Evolutionary conservation across 495 filamentous ascomycete species (phyloP).

Genomic region (Trichocladium uniseriatum): DNA sequence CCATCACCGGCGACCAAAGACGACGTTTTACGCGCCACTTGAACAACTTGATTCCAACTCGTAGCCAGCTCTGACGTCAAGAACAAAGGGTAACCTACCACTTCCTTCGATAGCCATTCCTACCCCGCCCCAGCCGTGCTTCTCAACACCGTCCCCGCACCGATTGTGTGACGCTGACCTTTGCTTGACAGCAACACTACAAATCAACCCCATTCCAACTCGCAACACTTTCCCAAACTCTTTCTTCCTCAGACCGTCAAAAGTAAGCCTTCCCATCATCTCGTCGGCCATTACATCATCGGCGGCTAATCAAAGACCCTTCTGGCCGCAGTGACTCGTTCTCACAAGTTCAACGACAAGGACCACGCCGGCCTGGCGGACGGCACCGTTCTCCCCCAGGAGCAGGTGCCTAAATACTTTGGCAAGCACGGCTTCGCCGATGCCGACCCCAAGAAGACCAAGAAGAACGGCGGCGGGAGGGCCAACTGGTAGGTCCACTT

Average conservation of each 20-base stretch:
- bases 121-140: not conserved
- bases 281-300: constrained; percentile 10
- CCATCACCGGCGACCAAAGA: not conserved
- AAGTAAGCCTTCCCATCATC: constrained; percentile 16
- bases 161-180: constrained; percentile 10
- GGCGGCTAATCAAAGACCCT: constrained; percentile 3
- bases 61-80: constrained; percentile 8
- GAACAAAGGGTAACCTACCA: not conserved
- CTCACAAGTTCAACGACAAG: constrained; percentile 85
- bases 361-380: constrained; percentile 62
- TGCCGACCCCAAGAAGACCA: constrained; percentile 79
- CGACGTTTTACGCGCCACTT: not conserved
- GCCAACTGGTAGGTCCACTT: constrained; percentile 79
- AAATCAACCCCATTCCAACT: not conserved
- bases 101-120: not conserved
- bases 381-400: constrained; percentile 53
- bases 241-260: constrained; percentile 15
- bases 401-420: constrained; percentile 82
- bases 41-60: not conserved
- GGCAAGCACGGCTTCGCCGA: constrained; percentile 77
- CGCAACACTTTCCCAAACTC: not conserved
- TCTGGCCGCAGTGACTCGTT: constrained; percentile 67
- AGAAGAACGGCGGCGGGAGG: constrained; percentile 91
- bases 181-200: not conserved
- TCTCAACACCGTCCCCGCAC: constrained; percentile 9